Percentiles rank a stretch among this genome's conserved stretches.
These are phyloP conservation scores for Drechslera avenae DNA, from an alignment of 2,329 filamentous ascomycete genomes.

Conservation along the genomic window DNA sequence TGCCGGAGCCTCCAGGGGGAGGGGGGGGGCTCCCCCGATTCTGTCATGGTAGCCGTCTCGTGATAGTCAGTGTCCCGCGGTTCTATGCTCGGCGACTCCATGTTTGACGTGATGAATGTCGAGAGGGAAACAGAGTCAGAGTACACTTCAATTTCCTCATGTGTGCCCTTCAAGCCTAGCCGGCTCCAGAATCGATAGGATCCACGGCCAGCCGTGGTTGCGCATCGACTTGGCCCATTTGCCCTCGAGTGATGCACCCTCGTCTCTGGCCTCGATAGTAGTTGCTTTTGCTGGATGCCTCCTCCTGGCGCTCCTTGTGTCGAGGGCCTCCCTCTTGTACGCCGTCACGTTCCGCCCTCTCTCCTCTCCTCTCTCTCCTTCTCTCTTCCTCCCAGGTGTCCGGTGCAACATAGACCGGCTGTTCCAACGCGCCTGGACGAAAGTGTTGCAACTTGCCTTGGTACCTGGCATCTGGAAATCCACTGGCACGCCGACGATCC, in stretches of 20 bases:
- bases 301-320: slow-evolving; percentile 38
- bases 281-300: slow-evolving; percentile 43
- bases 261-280: slow-evolving; percentile 19
- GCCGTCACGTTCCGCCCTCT: slow-evolving; percentile 28
- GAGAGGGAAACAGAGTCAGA: slow-evolving; percentile 2
- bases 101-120: slow-evolving; percentile 1
- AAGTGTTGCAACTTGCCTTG: slow-evolving; percentile 47
- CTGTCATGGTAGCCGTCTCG: slow-evolving; percentile 12
- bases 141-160: slow-evolving; percentile 14
- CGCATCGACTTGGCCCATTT: slow-evolving; percentile 17
- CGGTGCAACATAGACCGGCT: slow-evolving; percentile 46
- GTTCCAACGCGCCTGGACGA: slow-evolving; percentile 45
- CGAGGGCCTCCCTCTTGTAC: slow-evolving; percentile 45
- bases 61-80: slow-evolving; percentile 5
- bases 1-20: not conserved
- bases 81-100: slow-evolving; percentile 7
- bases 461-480: slow-evolving; percentile 47
- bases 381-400: slow-evolving; percentile 37
- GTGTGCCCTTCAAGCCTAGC: slow-evolving; percentile 24
- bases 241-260: slow-evolving; percentile 31
- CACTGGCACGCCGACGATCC: slow-evolving; percentile 40
- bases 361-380: too few relatives aligned
- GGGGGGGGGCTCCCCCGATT: not conserved
- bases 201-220: slow-evolving; percentile 14
- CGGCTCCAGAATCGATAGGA: slow-evolving; percentile 15